Evolutionary conservation across 2,329 filamentous ascomycete genomes (phyloP), one percentile per base, ranked within the genome.

Genomic region (Ophiostoma piceae): DNA sequence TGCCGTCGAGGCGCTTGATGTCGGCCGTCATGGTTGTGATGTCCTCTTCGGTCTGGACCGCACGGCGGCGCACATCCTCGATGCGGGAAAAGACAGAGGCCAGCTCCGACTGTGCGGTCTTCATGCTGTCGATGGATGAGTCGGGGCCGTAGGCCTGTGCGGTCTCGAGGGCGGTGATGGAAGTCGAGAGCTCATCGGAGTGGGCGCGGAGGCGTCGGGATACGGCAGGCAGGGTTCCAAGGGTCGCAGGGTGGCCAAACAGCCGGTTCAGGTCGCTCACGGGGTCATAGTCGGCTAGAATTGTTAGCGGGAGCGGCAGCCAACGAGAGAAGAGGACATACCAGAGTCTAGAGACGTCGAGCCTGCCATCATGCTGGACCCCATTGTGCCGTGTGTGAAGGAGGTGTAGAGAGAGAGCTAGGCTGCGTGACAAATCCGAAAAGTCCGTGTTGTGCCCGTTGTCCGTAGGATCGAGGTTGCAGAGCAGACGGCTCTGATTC

Each of bases 11-110:
- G 74, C 94, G 89, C 82, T 99, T 99, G 79, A 99, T 99, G 77
- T 99, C 95, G 71, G 95, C 93, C 72, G 95, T 99, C 95, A 99
- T 99, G 74, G 93, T 93, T 66, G 94, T 97, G 77, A 99, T 99
- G 74, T 94, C 91, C 78, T 93, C 90, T 80, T 99, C 95, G 26
- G 95, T 98, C 83, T 94, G 89, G 75, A 96, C 87, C 51, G 95
- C 95, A 68, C 94, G 88, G 75, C 90, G 90, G 69, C 94, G 91
- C 69, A 99, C 94, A 74, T 89, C 91, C 79, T 98, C 94, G 78
- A 99, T 97, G 81, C 96, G 96, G 76, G 89, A 88, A 83, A 99
- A 97, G 54, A 99, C 88, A 74, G 91, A 89, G 22, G 91, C 90
- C 73, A 99, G 87, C 81, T 98, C 95, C 70, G 88, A 86, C 81